Evolutionary conservation across 2,329 filamentous ascomycete genomes (phyloP).

Genomic region (Sarocladium brachiariae): DNA sequence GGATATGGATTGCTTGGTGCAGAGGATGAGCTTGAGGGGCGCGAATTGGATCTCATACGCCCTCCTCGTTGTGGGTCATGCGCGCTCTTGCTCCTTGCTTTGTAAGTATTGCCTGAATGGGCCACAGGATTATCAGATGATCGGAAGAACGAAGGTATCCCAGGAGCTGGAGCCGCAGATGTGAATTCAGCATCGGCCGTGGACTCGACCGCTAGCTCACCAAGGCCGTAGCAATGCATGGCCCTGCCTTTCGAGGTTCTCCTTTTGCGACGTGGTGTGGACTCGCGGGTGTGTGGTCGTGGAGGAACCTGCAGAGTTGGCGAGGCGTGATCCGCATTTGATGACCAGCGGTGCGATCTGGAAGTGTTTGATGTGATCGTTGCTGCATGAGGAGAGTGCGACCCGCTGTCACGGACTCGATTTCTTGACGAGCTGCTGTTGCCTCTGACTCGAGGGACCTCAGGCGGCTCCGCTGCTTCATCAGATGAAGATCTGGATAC

Average conservation of each 20-base stretch:
- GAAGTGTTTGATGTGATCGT: neutral
- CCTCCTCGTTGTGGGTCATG: neutral
- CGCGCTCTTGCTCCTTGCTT: neutral
- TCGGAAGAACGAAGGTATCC: neutral
- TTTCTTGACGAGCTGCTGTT: neutral
- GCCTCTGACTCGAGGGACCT: neutral
- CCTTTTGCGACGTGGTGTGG: neutral
- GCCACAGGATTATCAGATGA: neutral
- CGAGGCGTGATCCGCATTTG: neutral
- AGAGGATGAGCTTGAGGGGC: slow-evolving; percentile 8
- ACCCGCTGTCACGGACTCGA: neutral
- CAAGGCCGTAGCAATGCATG: neutral
- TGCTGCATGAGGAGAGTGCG: neutral
- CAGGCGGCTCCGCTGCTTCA: neutral
- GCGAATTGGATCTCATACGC: neutral
- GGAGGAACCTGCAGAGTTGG: neutral
- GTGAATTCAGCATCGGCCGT: neutral
- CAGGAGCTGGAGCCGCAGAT: neutral
- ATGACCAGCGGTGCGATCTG: neutral
- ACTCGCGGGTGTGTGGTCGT: neutral
- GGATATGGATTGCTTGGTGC: slow-evolving; percentile 9
- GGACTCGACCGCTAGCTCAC: neutral
- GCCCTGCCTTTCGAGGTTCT: neutral
- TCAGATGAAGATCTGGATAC: neutral
- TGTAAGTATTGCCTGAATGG: neutral